Conservation (phyloP, 2,329 filamentous ascomycete genomes). For the Colletotrichum salicis region DNA sequence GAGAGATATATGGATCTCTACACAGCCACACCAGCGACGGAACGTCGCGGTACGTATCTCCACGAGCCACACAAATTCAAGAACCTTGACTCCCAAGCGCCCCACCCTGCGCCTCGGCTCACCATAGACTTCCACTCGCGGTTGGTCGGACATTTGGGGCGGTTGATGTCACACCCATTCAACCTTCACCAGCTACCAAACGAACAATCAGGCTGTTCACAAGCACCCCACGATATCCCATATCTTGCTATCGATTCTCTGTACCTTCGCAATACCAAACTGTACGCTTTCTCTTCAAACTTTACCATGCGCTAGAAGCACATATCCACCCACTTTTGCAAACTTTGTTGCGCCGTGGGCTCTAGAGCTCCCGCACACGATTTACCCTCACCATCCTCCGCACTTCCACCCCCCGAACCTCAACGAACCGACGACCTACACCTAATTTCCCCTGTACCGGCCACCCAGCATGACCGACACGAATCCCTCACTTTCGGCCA, state of each 20-base stretch:
- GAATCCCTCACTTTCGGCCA: not conserved
- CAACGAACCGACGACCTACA: not conserved
- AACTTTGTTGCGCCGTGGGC: not conserved
- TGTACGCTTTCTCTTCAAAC: too few species aligned
- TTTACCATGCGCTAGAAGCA: conserved; percentile 4
- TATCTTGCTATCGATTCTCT: not conserved
- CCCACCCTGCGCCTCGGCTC: conserved; percentile 10
- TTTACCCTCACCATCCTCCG: not conserved
- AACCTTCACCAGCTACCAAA: not conserved
- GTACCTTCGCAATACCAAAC: not conserved
- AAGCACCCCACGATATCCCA: not conserved
- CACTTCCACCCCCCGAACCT: not conserved
- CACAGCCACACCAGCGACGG: not conserved
- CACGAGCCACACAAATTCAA: not conserved
- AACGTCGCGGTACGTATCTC: too few species aligned
- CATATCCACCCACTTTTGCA: not conserved
- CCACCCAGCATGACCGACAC: conserved; percentile 4
- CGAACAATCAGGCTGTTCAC: not conserved
- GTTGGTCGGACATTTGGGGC: not conserved
- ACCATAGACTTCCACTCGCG: not conserved
- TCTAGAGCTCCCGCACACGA: not conserved
- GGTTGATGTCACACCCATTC: conserved; percentile 11
- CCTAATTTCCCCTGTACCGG: not conserved
- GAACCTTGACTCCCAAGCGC: not conserved
- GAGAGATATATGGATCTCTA: not conserved